Evolutionary conservation across 164 flowering plant genomes (phyloP).

Genomic region (Macadamia integrifolia): DNA sequence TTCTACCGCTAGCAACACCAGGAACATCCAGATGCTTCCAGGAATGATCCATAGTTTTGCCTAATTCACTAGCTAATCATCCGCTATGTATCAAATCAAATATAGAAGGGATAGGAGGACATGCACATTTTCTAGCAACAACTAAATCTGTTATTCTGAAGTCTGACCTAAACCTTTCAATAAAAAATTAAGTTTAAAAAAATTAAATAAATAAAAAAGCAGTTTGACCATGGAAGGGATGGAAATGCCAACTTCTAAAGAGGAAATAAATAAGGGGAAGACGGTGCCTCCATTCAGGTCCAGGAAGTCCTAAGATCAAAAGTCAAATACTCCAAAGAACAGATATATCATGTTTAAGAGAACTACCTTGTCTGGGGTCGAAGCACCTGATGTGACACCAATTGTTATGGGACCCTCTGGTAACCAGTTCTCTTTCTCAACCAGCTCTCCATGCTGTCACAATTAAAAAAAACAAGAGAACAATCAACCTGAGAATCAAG

Average conservation of each 20-base stretch:
- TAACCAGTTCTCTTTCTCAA: conserved; percentile 85
- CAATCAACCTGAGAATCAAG: background rate
- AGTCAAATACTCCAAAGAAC: background rate
- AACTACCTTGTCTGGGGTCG: conserved; percentile 93
- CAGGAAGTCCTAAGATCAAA: background rate
- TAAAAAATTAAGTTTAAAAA: background rate
- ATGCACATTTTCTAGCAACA: too few relatives aligned
- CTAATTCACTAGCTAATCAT: too few relatives aligned
- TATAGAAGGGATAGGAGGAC: too few relatives aligned
- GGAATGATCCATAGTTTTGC: too few relatives aligned
- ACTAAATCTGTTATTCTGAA: too few relatives aligned
- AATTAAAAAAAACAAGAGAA: background rate
- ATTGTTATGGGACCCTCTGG: conserved; percentile 84
- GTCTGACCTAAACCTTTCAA: too few relatives aligned
- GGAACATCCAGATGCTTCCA: too few relatives aligned
- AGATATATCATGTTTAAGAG: background rate
- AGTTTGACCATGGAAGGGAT: too few relatives aligned
- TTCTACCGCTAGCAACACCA: too few relatives aligned
- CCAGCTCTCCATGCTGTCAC: conserved; percentile 81
- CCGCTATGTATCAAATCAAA: too few relatives aligned
- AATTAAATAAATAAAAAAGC: background rate
- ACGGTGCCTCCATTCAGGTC: background rate
- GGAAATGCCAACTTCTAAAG: background rate
- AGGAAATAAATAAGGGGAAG: background rate
- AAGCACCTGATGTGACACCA: conserved; percentile 94